Evolutionary conservation across 139 green algal genomes (phyloP).

Genomic region (Chlorokybus atmophyticus): DNA sequence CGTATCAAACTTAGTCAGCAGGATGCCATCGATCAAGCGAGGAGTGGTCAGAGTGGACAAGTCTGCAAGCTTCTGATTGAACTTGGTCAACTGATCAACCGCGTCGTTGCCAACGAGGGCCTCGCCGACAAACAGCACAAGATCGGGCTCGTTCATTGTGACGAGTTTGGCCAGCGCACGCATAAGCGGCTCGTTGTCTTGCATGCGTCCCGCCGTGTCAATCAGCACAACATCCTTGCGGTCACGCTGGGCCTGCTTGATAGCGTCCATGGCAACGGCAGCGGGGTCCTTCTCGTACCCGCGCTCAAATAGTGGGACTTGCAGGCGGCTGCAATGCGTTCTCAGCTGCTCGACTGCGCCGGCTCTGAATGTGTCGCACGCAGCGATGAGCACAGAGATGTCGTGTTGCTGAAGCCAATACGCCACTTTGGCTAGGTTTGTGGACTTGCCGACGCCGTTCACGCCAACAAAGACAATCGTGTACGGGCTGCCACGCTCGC

Average conservation of each 20-base stretch:
- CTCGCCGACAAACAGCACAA: conserved; percentile 95
- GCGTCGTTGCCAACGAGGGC: conserved; percentile 96
- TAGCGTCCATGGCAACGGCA: conserved; percentile 70
- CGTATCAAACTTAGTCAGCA: conserved; percentile 97
- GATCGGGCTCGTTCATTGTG: conserved; percentile 78
- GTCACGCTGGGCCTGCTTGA: conserved; percentile 60
- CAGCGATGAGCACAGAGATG: conserved; percentile 74
- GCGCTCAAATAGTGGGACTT: conserved; percentile 84
- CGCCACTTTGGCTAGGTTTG: conserved; percentile 90
- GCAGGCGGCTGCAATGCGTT: conserved; percentile 77
- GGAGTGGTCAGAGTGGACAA: conserved; percentile 9
- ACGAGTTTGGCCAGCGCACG: conserved; percentile 87
- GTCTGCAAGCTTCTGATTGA: conserved; percentile 55
- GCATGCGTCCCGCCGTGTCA: conserved; percentile 89
- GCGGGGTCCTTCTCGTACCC: conserved; percentile 98
- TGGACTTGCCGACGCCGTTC: conserved; percentile 98
- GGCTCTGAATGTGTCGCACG: conserved; percentile 93
- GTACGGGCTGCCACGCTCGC: conserved; percentile 69
- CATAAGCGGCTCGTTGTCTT: conserved; percentile 99
- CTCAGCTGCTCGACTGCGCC: conserved; percentile 98
- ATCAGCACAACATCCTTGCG: conserved; percentile 85
- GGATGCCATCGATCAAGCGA: conserved; percentile 66
- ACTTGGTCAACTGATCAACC: conserved; percentile 98
- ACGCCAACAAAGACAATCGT: conserved; percentile 94
- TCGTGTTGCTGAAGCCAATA: conserved; percentile 85